These are phyloP conservation scores for Silene latifolia DNA, from an alignment of 148 eudicot species.

Conservation along the genomic window DNA sequence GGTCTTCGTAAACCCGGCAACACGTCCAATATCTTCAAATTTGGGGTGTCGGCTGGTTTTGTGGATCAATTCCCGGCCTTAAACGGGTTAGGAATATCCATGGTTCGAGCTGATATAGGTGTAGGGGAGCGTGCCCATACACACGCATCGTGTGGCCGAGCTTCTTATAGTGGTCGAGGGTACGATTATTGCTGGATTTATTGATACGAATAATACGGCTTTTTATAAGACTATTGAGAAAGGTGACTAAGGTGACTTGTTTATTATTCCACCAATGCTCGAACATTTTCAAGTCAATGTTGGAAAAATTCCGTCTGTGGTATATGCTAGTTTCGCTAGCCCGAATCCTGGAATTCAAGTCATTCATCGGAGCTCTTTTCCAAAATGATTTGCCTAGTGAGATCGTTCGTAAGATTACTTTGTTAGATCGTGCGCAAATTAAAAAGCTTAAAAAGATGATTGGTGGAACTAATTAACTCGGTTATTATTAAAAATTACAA, in stretches of 20 bases:
- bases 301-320: slow-evolving; percentile 4
- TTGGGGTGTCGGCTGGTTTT: neutral
- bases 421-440: neutral
- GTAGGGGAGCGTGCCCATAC: neutral
- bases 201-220: slow-evolving; percentile 9
- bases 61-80: neutral
- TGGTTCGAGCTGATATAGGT: slow-evolving; percentile 10
- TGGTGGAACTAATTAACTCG: slow-evolving; percentile 11
- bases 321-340: slow-evolving; percentile 8
- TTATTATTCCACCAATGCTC: slow-evolving; percentile 6
- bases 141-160: neutral
- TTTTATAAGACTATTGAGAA: neutral
- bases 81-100: slow-evolving; percentile 17
- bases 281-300: neutral
- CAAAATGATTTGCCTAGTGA: neutral
- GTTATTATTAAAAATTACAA: too few species aligned
- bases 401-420: neutral
- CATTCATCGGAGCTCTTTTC: neutral
- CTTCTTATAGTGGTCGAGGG: slow-evolving; percentile 5
- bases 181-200: slow-evolving; percentile 5
- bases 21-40: neutral
- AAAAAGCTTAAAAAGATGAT: neutral
- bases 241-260: slow-evolving; percentile 3
- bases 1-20: neutral
- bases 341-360: neutral